Conservation (phyloP, 78 protist species). For the slime mould (Dictyostelium discoideum) region DNA sequence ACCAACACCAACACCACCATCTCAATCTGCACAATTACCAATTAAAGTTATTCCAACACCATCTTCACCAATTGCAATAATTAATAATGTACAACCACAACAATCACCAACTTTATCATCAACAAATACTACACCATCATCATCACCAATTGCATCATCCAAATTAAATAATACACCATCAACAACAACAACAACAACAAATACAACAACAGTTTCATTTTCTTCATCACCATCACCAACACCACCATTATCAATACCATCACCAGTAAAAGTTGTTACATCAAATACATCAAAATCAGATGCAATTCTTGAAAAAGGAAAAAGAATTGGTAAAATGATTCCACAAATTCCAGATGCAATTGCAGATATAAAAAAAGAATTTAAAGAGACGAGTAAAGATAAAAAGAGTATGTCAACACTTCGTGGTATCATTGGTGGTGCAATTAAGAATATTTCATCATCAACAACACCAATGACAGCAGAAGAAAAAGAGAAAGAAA, state of each 20-base stretch:
- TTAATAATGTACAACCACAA: background rate
- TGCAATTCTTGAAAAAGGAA: background rate
- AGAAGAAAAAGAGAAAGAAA: constrained; percentile 13
- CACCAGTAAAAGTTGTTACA: background rate
- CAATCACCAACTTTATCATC: constrained; percentile 18
- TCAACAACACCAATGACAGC: background rate
- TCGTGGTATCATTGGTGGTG: constrained; percentile 62
- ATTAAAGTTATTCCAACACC: background rate
- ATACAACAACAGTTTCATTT: background rate
- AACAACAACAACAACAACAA: background rate
- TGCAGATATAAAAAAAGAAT: background rate
- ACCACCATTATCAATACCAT: background rate
- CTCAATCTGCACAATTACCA: background rate
- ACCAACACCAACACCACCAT: background rate
- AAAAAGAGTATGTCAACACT: constrained; percentile 53
- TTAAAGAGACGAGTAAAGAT: constrained; percentile 28
- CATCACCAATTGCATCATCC: background rate
- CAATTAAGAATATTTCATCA: background rate
- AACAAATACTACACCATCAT: background rate
- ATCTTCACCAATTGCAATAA: background rate
- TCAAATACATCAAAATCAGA: background rate
- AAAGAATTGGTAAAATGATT: background rate
- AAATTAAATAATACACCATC: background rate
- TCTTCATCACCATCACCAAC: constrained; percentile 2
- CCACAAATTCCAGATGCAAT: background rate